Evolutionary conservation across 345 rosid genomes (phyloP).

Genomic region (Lepidium didymum): DNA sequence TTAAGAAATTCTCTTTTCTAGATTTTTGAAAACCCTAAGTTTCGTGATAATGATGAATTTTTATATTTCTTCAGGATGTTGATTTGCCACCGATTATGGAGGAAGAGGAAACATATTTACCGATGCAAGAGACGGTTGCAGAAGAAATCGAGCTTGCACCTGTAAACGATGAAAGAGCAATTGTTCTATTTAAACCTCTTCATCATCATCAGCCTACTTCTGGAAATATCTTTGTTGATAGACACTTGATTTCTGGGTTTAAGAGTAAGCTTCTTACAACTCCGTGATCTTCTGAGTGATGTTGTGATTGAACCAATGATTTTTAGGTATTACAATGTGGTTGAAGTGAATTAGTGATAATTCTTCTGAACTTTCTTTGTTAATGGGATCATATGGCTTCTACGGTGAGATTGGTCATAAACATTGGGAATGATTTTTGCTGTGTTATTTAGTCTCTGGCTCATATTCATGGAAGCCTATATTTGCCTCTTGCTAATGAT

Average conservation of each 20-base stretch:
- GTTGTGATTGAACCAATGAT: neutral
- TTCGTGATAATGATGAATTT: neutral
- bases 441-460: neutral
- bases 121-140: neutral
- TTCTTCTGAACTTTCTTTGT: neutral
- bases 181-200: slow-evolving; percentile 53
- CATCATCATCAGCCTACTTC: slow-evolving; percentile 12
- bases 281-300: neutral
- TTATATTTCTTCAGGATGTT: slow-evolving; percentile 27
- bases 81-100: slow-evolving; percentile 57
- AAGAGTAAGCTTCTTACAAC: slow-evolving; percentile 35
- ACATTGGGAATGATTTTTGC: neutral
- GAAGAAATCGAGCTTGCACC: neutral
- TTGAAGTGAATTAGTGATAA: neutral
- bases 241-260: slow-evolving; percentile 44
- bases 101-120: slow-evolving; percentile 36
- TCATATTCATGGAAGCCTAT: neutral
- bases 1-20: neutral
- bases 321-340: neutral
- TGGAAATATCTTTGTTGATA: slow-evolving; percentile 31
- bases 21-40: neutral
- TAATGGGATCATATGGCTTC: neutral
- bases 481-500: neutral
- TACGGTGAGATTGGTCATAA: neutral
- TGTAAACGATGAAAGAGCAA: slow-evolving; percentile 54